These are phyloP conservation scores for Ophiostoma angusticollis DNA, from an alignment of 2,329 filamentous ascomycete species.

Conservation along the genomic window DNA sequence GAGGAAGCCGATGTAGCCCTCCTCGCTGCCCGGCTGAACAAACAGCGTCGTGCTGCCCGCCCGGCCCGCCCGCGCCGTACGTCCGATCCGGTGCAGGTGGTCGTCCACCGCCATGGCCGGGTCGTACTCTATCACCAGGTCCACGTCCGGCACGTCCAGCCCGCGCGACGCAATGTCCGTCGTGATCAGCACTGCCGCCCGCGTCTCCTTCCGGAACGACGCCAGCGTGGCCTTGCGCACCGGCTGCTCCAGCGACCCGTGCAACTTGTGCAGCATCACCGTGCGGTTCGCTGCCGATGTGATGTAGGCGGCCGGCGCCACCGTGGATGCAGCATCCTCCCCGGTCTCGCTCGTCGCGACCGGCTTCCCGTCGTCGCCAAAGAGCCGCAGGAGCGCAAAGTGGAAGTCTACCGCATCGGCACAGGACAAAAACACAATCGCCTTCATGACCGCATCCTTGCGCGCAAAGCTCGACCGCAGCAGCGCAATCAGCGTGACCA, in stretches of 20 bases:
- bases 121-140: constrained; percentile 92
- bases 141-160: constrained; percentile 87
- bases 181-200: constrained; percentile 74
- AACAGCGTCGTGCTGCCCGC: constrained; percentile 81
- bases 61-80: constrained; percentile 84
- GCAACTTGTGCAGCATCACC: constrained; percentile 73
- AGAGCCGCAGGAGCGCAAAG: constrained; percentile 61
- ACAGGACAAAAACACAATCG: constrained; percentile 92
- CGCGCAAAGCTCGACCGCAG: constrained; percentile 80
- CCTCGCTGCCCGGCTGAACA: constrained; percentile 79
- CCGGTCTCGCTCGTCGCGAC: constrained; percentile 9
- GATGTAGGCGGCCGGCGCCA: constrained; percentile 57
- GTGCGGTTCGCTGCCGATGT: constrained; percentile 60
- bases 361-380: constrained; percentile 10
- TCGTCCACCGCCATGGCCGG: constrained; percentile 88
- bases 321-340: constrained; percentile 31
- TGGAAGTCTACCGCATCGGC: constrained; percentile 96
- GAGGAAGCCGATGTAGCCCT: constrained; percentile 73
- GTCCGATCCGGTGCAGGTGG: constrained; percentile 86
- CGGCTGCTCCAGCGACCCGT: constrained; percentile 81
- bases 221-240: constrained; percentile 76
- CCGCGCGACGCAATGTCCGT: constrained; percentile 94
- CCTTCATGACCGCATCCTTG: constrained; percentile 88
- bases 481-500: constrained; percentile 76
- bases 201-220: constrained; percentile 60